These are phyloP conservation scores for Nicotiana benthamiana DNA, from an alignment of 257 asterid genomes.

Conservation along the genomic window DNA sequence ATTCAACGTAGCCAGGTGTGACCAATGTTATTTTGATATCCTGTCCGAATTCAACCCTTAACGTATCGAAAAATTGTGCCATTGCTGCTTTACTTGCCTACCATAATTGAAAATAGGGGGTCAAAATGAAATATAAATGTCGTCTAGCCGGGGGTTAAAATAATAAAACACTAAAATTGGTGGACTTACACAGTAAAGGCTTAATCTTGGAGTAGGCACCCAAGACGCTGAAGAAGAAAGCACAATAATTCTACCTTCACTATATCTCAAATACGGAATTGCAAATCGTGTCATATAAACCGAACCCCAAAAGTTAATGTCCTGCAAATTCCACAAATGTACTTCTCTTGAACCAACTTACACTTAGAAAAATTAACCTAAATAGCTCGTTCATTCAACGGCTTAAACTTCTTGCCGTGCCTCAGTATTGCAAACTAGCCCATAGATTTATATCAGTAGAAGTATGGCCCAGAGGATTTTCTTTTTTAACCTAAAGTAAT, in stretches of 20 bases:
- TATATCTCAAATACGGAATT: slow-evolving; percentile 48
- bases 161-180: not conserved
- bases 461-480: too few species aligned
- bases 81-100: slow-evolving; percentile 92
- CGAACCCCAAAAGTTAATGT: slow-evolving; percentile 80
- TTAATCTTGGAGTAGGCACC: slow-evolving; percentile 66
- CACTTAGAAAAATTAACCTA: too few species aligned
- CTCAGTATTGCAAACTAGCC: too few species aligned
- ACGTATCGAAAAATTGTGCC: slow-evolving; percentile 56
- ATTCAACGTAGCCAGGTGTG: slow-evolving; percentile 62
- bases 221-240: slow-evolving; percentile 65
- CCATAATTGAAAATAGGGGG: not conserved
- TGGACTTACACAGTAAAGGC: slow-evolving; percentile 50
- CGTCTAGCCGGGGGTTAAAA: not conserved
- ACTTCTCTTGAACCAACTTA: too few species aligned
- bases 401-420: too few species aligned
- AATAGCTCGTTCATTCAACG: too few species aligned
- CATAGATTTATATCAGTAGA: too few species aligned
- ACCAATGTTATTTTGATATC: slow-evolving; percentile 51
- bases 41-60: slow-evolving; percentile 49
- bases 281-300: slow-evolving; percentile 52
- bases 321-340: slow-evolving; percentile 24
- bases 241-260: slow-evolving; percentile 47
- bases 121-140: not conserved
- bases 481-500: too few species aligned